Evolutionary conservation across 768 basidiomycete species (phyloP).

Genomic region (Royoungia palumana): DNA sequence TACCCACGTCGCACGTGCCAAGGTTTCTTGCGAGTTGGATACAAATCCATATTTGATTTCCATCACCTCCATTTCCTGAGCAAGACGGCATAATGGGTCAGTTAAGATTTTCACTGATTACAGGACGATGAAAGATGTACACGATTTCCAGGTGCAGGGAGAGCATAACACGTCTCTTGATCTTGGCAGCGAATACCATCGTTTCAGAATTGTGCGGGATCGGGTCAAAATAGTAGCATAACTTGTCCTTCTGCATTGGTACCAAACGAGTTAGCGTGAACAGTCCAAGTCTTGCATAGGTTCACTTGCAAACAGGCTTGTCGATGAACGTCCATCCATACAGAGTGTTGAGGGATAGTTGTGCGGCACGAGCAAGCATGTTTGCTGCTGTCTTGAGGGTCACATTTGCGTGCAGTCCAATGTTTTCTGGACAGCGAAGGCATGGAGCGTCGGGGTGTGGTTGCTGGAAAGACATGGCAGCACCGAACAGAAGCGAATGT

Average conservation of each 20-base stretch:
- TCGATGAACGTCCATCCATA: constrained; percentile 76
- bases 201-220: constrained; percentile 57
- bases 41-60: constrained; percentile 77
- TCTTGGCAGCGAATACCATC: constrained; percentile 81
- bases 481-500: no score
- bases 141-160: constrained; percentile 49
- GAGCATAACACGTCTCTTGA: constrained; percentile 55
- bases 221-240: constrained; percentile 62
- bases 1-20: constrained; percentile 69
- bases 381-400: constrained; percentile 54
- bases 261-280: not conserved
- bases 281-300: not conserved
- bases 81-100: not conserved
- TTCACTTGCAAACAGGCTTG: constrained; percentile 61
- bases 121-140: constrained; percentile 40
- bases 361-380: constrained; percentile 60
- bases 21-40: constrained; percentile 56
- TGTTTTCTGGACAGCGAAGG: constrained; percentile 66
- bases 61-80: constrained; percentile 71
- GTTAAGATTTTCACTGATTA: not conserved
- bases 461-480: constrained; percentile 37
- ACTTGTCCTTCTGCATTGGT: constrained; percentile 55
- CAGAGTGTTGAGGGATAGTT: constrained; percentile 54
- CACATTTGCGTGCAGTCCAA: constrained; percentile 55
- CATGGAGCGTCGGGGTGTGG: constrained; percentile 59